A percentile compares a stretch with the other conserved stretches of the same genome.
Evolutionary conservation across 2,329 filamentous ascomycete species (phyloP).

Genomic region (Neophaeococcomyces aloes): DNA sequence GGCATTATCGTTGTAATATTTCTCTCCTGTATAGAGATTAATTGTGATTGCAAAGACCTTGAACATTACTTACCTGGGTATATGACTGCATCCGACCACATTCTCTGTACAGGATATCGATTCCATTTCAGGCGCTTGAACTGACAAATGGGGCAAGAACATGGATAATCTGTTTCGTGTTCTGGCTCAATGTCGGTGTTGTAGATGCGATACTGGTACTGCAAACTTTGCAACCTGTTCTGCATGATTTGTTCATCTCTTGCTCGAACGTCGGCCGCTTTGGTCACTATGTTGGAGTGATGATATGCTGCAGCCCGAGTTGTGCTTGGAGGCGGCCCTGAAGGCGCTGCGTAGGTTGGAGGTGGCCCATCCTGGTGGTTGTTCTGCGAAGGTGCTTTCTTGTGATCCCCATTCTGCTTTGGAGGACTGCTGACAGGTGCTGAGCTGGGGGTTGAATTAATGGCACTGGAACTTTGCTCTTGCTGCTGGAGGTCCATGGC

Average conservation of each 20-base stretch:
- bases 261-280: neutral
- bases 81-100: constrained; percentile 39
- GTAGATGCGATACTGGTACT: constrained; percentile 32
- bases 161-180: constrained; percentile 33
- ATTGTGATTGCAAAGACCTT: neutral
- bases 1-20: constrained; percentile 25
- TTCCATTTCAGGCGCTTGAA: constrained; percentile 29
- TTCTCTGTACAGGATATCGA: constrained; percentile 31
- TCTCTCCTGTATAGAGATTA: constrained; percentile 8
- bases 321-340: no score
- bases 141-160: constrained; percentile 32
- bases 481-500: no score
- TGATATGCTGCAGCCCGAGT: no score
- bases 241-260: constrained; percentile 35
- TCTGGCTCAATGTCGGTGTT: constrained; percentile 40
- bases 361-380: no score
- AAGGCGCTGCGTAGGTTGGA: no score
- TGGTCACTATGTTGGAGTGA: no score
- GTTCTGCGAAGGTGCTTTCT: no score
- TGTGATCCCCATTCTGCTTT: no score
- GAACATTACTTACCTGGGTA: constrained; percentile 32
- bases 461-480: no score
- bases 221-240: constrained; percentile 31
- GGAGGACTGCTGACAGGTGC: no score
- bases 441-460: no score